Evolutionary conservation across 2,329 filamentous ascomycete genomes (phyloP).

Genomic region (Cadophora luteo-olivacea): DNA sequence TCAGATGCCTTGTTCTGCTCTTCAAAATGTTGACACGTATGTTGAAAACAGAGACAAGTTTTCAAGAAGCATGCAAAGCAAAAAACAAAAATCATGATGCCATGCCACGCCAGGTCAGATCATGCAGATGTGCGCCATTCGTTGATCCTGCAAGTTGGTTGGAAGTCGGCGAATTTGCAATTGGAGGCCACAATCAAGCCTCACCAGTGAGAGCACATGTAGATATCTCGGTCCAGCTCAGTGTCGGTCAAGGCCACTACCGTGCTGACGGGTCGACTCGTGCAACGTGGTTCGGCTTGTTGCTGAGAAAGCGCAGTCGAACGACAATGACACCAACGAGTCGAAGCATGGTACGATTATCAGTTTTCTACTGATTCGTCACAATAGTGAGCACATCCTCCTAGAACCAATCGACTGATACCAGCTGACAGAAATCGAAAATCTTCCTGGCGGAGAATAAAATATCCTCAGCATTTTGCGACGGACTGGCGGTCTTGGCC

Average conservation of each 20-base stretch:
- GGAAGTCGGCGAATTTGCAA: neutral
- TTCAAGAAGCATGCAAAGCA: constrained; percentile 1
- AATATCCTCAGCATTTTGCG: neutral
- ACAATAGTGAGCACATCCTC: neutral
- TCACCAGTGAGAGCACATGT: neutral
- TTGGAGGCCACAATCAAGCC: neutral
- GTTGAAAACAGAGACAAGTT: neutral
- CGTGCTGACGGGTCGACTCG: constrained; percentile 12
- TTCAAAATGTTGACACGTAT: constrained; percentile 8
- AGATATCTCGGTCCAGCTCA: neutral
- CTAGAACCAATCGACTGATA: neutral
- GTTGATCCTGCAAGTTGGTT: neutral
- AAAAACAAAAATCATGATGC: neutral
- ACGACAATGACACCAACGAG: neutral
- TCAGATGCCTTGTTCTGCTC: constrained; percentile 1
- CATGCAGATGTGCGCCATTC: constrained; percentile 6
- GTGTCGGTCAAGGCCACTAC: constrained; percentile 1
- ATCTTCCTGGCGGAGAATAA: neutral
- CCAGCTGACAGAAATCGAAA: neutral
- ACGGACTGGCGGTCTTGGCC: neutral
- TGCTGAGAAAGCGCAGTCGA: constrained; percentile 3
- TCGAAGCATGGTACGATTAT: neutral
- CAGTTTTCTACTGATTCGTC: neutral
- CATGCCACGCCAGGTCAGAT: constrained; percentile 7
- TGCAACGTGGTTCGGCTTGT: constrained; percentile 16